Evolutionary conservation across 2,329 filamentous ascomycete genomes (phyloP).

Genomic region (Penicillium hesseltinei): DNA sequence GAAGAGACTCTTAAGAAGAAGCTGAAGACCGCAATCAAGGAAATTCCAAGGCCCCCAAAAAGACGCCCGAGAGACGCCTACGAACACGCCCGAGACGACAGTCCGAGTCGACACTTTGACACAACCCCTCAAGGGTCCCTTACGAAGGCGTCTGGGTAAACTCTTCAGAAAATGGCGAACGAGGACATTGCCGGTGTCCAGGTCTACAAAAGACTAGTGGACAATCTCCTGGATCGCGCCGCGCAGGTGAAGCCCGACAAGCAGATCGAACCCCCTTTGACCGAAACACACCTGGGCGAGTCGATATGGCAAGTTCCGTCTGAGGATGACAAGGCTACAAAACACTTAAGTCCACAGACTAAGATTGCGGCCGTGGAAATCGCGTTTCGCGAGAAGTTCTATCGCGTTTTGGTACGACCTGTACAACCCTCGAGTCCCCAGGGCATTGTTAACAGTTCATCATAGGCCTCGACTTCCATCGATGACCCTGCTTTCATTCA

Average conservation of each 20-base stretch:
- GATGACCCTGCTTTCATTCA: conserved; percentile 74
- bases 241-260: conserved; percentile 57
- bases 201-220: conserved; percentile 55
- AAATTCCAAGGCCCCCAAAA: not conserved
- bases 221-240: conserved; percentile 59
- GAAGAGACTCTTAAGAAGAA: not conserved
- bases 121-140: not conserved
- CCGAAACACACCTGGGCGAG: conserved; percentile 59
- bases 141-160: not conserved
- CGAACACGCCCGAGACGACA: not conserved
- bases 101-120: not conserved
- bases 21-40: not conserved
- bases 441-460: conserved; percentile 14
- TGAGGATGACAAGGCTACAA: conserved; percentile 19
- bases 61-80: not conserved
- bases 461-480: conserved; percentile 70
- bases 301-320: conserved; percentile 40
- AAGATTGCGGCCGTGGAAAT: conserved; percentile 73
- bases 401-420: conserved; percentile 67
- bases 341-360: conserved; percentile 52
- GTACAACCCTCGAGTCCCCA: not conserved
- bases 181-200: conserved; percentile 34
- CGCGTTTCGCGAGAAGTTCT: conserved; percentile 77
- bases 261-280: conserved; percentile 71
- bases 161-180: conserved; percentile 30